phyloP scores from a whole-genome alignment of 2,329 filamentous ascomycete species.

The Verticillium klebahnii region DNA sequence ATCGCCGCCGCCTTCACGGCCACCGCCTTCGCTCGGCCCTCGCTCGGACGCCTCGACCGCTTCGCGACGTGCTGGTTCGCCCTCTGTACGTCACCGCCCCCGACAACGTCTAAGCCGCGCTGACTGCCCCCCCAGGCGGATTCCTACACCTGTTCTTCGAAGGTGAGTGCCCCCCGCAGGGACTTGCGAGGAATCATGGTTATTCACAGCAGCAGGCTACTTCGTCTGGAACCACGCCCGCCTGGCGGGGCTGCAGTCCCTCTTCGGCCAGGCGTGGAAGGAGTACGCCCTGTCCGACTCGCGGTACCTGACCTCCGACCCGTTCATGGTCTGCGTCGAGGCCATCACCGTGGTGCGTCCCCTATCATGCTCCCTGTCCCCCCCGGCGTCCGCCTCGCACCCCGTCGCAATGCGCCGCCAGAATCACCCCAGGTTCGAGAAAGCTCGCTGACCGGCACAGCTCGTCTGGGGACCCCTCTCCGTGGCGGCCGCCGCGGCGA shows the following conservation, averaged over 20 bases:
- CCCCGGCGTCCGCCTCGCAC: too few relatives aligned
- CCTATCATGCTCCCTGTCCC: too few relatives aligned
- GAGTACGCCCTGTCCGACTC: constrained; percentile 87
- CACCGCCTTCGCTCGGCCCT: constrained; percentile 25
- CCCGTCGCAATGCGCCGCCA: neutral
- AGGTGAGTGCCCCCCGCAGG: constrained; percentile 37
- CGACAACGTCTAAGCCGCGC: constrained; percentile 6
- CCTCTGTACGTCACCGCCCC: constrained; percentile 38
- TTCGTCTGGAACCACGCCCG: constrained; percentile 65
- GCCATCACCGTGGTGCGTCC: constrained; percentile 67
- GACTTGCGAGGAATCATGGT: neutral
- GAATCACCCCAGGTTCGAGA: neutral
- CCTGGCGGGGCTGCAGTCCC: constrained; percentile 62
- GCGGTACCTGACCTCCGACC: constrained; percentile 75
- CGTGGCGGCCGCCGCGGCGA: constrained; percentile 41
- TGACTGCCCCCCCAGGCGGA: constrained; percentile 40
- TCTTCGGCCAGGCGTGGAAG: constrained; percentile 88
- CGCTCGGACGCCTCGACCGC: constrained; percentile 29
- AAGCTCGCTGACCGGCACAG: constrained; percentile 20
- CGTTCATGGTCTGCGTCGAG: constrained; percentile 86
- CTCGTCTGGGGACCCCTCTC: constrained; percentile 56
- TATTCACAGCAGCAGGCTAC: constrained; percentile 49
- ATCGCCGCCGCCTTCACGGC: constrained; percentile 22
- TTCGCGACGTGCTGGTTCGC: constrained; percentile 49
- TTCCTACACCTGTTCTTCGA: constrained; percentile 79